Evolutionary conservation across 208 protist species (phyloP).

Genomic region (Leishmania aethiopica): DNA sequence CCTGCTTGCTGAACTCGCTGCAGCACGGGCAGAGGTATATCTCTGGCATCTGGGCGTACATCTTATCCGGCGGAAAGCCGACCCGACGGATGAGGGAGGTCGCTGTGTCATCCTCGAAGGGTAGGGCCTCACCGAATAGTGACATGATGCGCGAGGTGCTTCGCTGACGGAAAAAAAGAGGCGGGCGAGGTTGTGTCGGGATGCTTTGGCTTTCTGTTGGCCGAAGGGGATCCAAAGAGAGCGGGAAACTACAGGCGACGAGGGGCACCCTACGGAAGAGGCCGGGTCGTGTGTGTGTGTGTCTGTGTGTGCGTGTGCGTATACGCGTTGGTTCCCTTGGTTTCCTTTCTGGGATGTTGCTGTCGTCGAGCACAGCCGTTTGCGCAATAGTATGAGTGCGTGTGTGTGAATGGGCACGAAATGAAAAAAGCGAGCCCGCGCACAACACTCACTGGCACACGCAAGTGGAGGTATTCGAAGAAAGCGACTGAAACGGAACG

Average conservation of each 20-base stretch:
- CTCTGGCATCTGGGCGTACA: constrained; percentile 87
- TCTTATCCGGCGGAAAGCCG: constrained; percentile 76
- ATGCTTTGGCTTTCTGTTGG: neutral
- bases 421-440: neutral
- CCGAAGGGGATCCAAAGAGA: neutral
- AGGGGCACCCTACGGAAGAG: neutral
- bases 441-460: neutral
- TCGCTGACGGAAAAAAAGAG: neutral
- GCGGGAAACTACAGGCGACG: neutral
- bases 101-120: constrained; percentile 89
- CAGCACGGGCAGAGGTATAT: constrained; percentile 86
- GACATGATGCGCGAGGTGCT: constrained; percentile 49
- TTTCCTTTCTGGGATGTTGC: neutral
- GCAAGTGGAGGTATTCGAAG: neutral
- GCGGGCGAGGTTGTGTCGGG: neutral
- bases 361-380: neutral
- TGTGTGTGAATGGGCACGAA: neutral
- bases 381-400: neutral
- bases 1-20: constrained; percentile 60
- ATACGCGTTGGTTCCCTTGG: constrained; percentile 4
- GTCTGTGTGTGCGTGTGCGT: neutral
- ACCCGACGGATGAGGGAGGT: constrained; percentile 83
- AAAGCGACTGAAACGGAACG: neutral
- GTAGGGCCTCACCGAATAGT: constrained; percentile 82
- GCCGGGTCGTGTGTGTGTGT: neutral